Percentiles rank a stretch among this genome's conserved stretches.
Conservation (phyloP, 1,284 basidiomycete genomes). For the Anthracocystis panici-leucophaei region DNA sequence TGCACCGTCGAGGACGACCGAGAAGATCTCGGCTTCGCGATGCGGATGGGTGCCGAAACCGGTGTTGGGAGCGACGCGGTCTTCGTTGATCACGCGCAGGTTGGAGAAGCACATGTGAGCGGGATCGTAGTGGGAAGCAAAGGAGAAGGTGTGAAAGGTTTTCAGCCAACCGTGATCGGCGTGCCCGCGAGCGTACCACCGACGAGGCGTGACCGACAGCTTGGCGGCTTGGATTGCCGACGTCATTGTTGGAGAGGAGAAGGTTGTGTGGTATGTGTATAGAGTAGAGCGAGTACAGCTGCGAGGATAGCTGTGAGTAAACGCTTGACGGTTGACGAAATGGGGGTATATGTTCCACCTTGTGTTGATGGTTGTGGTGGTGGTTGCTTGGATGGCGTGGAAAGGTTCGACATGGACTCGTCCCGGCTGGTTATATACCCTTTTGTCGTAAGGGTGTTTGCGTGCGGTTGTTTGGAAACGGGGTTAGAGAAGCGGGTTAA, state of each 20-base stretch:
- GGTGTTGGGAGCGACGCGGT: conserved; percentile 80
- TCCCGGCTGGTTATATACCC: conserved; percentile 1
- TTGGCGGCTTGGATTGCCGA: conserved; percentile 32
- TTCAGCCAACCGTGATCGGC: conserved; percentile 89
- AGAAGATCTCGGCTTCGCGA: conserved; percentile 84
- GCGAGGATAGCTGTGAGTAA: not conserved
- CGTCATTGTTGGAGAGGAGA: conserved; percentile 11
- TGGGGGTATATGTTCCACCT: not conserved
- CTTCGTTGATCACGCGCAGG: conserved; percentile 82
- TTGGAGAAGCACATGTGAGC: conserved; percentile 72
- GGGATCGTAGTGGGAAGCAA: conserved; percentile 79
- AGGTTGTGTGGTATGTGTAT: not conserved
- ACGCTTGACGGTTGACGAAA: not conserved
- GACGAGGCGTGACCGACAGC: conserved; percentile 26
- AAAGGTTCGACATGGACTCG: not conserved
- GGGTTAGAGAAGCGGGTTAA: conserved; percentile 4
- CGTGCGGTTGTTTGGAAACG: conserved; percentile 8
- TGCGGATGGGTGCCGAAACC: conserved; percentile 90
- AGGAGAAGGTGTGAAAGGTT: conserved; percentile 73
- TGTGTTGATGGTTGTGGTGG: no score
- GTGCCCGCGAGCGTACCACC: conserved; percentile 42
- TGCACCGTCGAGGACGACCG: conserved; percentile 82
- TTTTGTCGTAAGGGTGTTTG: not conserved
- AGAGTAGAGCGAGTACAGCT: not conserved
- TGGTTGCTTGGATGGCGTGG: not conserved